Evolutionary conservation across 176 grass and related monocot genomes (phyloP).

Genomic region (Alopecurus myosuroides): DNA sequence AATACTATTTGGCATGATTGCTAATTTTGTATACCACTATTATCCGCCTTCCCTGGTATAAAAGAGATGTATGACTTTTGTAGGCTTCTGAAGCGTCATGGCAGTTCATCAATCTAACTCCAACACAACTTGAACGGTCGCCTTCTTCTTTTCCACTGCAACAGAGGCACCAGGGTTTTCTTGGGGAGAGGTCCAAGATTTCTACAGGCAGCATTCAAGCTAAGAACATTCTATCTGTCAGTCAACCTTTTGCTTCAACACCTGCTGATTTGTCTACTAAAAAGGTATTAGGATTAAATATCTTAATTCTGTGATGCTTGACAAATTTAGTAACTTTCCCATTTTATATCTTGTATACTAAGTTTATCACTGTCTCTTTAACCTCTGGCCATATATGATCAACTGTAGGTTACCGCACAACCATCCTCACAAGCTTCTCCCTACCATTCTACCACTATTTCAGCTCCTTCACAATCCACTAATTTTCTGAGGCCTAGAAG

Average conservation of each 20-base stretch:
- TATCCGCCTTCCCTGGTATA: neutral
- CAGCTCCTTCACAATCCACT: constrained; percentile 51
- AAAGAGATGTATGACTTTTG: constrained; percentile 4
- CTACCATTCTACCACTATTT: constrained; percentile 43
- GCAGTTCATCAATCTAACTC: constrained; percentile 58
- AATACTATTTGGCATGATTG: neutral
- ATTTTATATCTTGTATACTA: constrained; percentile 10
- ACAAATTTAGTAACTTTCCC: neutral
- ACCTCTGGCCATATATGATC: constrained; percentile 31
- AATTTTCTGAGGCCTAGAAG: constrained; percentile 62
- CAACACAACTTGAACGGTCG: constrained; percentile 63
- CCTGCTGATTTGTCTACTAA: constrained; percentile 51
- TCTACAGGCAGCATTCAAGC: constrained; percentile 44
- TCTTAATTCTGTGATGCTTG: neutral
- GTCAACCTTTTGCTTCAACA: constrained; percentile 41
- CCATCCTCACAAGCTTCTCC: constrained; percentile 54
- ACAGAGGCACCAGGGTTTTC: constrained; percentile 78
- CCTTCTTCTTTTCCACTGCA: constrained; percentile 67
- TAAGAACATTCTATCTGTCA: constrained; percentile 43
- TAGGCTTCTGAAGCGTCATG: constrained; percentile 84
- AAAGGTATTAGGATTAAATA: constrained; percentile 54
- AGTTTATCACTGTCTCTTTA: constrained; percentile 19
- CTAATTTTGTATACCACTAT: neutral
- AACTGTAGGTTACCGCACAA: constrained; percentile 30
- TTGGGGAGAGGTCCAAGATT: constrained; percentile 51